phyloP scores from a whole-genome alignment of 768 basidiomycete genomes.

The Lentinula aciculospora region DNA sequence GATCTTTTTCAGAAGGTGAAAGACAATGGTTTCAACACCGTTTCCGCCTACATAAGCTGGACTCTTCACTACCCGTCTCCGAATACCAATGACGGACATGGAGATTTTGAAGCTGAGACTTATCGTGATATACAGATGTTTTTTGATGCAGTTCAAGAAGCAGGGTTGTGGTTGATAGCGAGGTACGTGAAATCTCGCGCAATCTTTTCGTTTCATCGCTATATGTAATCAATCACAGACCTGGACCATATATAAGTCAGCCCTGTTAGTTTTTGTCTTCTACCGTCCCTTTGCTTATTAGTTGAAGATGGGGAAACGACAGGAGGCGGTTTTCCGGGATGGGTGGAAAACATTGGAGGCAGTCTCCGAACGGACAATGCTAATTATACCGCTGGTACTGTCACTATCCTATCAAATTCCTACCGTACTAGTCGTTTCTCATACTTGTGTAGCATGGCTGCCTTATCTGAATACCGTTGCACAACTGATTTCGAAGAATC shows the following conservation, averaged over 20 bases:
- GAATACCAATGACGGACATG: slow-evolving; percentile 31
- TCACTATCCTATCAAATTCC: background rate
- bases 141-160: slow-evolving; percentile 44
- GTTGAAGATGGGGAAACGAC: slow-evolving; percentile 41
- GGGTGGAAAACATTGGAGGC: slow-evolving; percentile 51
- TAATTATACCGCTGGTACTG: slow-evolving; percentile 27
- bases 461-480: slow-evolving; percentile 49
- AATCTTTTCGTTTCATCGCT: background rate
- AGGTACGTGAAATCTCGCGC: slow-evolving; percentile 23
- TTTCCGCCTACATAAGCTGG: slow-evolving; percentile 59
- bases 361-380: slow-evolving; percentile 43
- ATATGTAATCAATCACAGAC: slow-evolving; percentile 23
- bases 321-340: slow-evolving; percentile 54
- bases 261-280: background rate
- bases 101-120: slow-evolving; percentile 44
- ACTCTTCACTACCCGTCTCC: slow-evolving; percentile 48
- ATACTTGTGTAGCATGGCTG: slow-evolving; percentile 37
- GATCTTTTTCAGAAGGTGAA: slow-evolving; percentile 62
- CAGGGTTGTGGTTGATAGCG: slow-evolving; percentile 53
- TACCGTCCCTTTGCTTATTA: background rate
- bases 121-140: slow-evolving; percentile 48
- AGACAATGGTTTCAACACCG: slow-evolving; percentile 55
- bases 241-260: slow-evolving; percentile 50
- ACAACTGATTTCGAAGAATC: slow-evolving; percentile 44
- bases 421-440: background rate